Percentiles rank a stretch among this genome's conserved stretches.
Evolutionary conservation across 306 rosid genomes (phyloP).

Genomic region (Pterocarpus santalinus): DNA sequence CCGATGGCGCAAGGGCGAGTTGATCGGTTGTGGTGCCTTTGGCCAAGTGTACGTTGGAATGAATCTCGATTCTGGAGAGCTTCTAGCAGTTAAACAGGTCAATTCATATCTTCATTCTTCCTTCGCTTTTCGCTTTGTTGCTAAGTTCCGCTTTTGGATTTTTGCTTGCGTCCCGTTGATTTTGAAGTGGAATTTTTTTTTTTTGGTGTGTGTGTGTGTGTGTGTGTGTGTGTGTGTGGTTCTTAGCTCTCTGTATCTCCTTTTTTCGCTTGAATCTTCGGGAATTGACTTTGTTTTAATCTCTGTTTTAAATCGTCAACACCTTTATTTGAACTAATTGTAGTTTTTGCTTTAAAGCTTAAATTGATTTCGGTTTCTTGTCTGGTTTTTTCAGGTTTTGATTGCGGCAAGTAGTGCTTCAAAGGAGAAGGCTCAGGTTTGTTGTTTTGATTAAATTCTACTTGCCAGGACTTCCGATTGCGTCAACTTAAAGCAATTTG

Average conservation of each 20-base stretch:
- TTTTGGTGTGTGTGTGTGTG: too few species aligned
- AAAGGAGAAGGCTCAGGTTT: slow-evolving; percentile 96
- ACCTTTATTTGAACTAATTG: background rate
- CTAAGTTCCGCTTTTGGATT: slow-evolving; percentile 4
- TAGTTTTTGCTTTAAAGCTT: slow-evolving; percentile 19
- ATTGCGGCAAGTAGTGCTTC: slow-evolving; percentile 83
- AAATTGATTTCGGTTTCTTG: slow-evolving; percentile 37
- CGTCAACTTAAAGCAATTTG: slow-evolving; percentile 11
- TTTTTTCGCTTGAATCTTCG: slow-evolving; percentile 25
- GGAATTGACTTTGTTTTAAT: background rate
- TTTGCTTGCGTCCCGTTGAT: background rate
- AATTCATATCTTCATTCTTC: slow-evolving; percentile 3
- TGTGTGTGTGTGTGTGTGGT: background rate
- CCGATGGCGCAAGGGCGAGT: slow-evolving; percentile 99
- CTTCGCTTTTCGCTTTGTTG: background rate
- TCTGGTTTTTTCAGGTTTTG: slow-evolving; percentile 71
- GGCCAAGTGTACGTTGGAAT: slow-evolving; percentile 99
- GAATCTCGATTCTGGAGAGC: slow-evolving; percentile 99
- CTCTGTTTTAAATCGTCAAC: background rate
- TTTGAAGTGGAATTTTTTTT: background rate
- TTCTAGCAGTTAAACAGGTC: slow-evolving; percentile 97
- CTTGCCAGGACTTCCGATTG: slow-evolving; percentile 24
- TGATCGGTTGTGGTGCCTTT: slow-evolving; percentile 98
- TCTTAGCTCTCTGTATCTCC: slow-evolving; percentile 26
- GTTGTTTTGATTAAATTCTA: slow-evolving; percentile 34